Conservation (phyloP, 495 filamentous ascomycete species). For the Lasiosphaeris hirsuta region DNA sequence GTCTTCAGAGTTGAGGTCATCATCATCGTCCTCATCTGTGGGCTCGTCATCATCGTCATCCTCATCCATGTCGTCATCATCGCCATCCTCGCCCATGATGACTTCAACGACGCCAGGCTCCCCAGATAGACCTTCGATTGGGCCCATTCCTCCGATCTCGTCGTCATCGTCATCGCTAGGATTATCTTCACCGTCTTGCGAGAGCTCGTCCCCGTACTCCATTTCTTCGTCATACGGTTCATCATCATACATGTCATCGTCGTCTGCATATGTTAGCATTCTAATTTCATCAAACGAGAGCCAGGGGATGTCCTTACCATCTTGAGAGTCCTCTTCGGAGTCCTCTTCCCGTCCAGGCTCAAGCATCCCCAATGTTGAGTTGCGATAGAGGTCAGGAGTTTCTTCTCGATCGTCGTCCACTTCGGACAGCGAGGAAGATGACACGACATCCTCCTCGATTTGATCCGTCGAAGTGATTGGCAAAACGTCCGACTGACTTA, state of each 20-base stretch:
- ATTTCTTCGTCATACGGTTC: constrained; percentile 78
- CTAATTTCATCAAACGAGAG: neutral
- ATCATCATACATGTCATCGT: constrained; percentile 84
- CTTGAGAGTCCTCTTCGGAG: constrained; percentile 65
- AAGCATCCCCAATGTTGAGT: constrained; percentile 92
- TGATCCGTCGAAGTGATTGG: constrained; percentile 60
- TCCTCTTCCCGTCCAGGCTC: constrained; percentile 79
- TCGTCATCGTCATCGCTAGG: constrained; percentile 90
- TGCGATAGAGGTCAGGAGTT: constrained; percentile 94
- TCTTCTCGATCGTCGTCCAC: constrained; percentile 87
- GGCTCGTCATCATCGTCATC: constrained; percentile 63
- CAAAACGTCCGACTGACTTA: constrained; percentile 77
- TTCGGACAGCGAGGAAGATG: constrained; percentile 85
- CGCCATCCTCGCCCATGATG: constrained; percentile 74
- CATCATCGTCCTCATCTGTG: constrained; percentile 52
- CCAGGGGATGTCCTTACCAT: constrained; percentile 40
- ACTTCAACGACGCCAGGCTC: constrained; percentile 75
- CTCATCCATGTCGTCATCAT: constrained; percentile 63
- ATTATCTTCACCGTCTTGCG: constrained; percentile 77
- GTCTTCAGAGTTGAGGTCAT: constrained; percentile 45
- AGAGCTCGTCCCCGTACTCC: constrained; percentile 81
- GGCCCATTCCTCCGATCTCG: constrained; percentile 71
- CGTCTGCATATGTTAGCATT: constrained; percentile 34
- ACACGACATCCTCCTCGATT: constrained; percentile 84
- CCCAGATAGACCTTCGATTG: constrained; percentile 79